Evolutionary conservation across 345 rosid species (phyloP).

Genomic region (Lepidium aucheri): DNA sequence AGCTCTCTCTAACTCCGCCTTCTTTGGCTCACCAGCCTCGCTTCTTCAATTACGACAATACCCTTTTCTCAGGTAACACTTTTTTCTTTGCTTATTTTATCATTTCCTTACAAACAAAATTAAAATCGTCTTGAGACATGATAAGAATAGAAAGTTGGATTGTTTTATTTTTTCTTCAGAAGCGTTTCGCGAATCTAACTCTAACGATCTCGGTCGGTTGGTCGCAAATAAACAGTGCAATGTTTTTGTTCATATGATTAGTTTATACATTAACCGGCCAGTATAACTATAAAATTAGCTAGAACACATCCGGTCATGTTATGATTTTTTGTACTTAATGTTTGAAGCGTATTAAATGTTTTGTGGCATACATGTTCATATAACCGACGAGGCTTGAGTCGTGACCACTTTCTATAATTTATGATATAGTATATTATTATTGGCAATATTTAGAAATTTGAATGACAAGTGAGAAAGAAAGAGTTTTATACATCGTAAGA

Average conservation of each 20-base stretch:
- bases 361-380: background rate
- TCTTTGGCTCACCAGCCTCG: slow-evolving; percentile 12
- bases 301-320: background rate
- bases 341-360: background rate
- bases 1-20: slow-evolving; percentile 29
- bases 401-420: background rate
- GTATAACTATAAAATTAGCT: background rate
- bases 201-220: slow-evolving; percentile 11
- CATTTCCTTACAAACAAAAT: background rate
- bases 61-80: slow-evolving; percentile 24
- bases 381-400: background rate
- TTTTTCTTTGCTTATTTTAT: background rate
- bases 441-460: slow-evolving; percentile 18
- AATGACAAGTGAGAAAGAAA: slow-evolving; percentile 21
- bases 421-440: background rate
- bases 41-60: slow-evolving; percentile 10
- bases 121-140: background rate
- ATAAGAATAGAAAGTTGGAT: slow-evolving; percentile 9
- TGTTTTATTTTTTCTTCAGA: slow-evolving; percentile 12
- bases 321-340: background rate
- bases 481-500: slow-evolving; percentile 27
- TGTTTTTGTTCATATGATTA: background rate
- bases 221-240: background rate
- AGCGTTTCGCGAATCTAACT: slow-evolving; percentile 12
- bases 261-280: background rate